phyloP scores from a whole-genome alignment of 2,329 filamentous ascomycete genomes.

The Teratosphaeria pseudoeucalypti region DNA sequence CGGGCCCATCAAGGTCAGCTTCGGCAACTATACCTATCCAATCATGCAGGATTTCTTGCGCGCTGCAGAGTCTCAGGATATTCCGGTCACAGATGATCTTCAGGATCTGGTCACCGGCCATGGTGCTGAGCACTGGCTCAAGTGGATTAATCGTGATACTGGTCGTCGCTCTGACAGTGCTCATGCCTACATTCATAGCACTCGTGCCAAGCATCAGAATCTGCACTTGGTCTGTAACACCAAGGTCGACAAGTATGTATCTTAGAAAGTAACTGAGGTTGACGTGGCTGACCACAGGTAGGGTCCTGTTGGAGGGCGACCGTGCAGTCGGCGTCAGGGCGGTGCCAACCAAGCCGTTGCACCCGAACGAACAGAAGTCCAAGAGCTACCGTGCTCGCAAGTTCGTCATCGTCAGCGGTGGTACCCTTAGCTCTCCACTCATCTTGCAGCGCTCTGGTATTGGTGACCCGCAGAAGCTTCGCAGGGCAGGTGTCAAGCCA shows the following conservation, averaged over 20 bases:
- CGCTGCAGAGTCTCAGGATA: constrained; percentile 48
- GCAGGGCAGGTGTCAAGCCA: constrained; percentile 56
- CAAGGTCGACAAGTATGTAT: constrained; percentile 55
- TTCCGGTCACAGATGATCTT: constrained; percentile 62
- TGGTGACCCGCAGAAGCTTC: constrained; percentile 59
- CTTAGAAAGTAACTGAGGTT: not conserved
- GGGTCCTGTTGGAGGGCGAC: constrained; percentile 59
- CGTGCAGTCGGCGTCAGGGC: constrained; percentile 62
- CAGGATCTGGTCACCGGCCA: constrained; percentile 58
- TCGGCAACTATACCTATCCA: constrained; percentile 57
- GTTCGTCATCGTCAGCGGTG: constrained; percentile 63
- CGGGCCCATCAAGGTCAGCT: constrained; percentile 73
- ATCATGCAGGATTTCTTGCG: constrained; percentile 69
- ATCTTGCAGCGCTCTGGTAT: constrained; percentile 69
- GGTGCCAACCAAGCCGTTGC: constrained; percentile 59
- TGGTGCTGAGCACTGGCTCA: constrained; percentile 73
- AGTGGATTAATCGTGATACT: constrained; percentile 67
- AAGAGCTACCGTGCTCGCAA: constrained; percentile 58
- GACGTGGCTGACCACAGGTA: not conserved
- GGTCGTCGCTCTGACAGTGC: constrained; percentile 67
- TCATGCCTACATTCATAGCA: constrained; percentile 69
- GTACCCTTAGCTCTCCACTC: constrained; percentile 62
- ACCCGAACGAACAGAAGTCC: constrained; percentile 41
- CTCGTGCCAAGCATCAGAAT: constrained; percentile 58
- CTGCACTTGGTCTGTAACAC: constrained; percentile 64